A percentile compares a stretch with the other conserved stretches of the same genome.
phyloP scores from a whole-genome alignment of 2,329 filamentous ascomycete species.

The Cryphonectria parasitica region DNA sequence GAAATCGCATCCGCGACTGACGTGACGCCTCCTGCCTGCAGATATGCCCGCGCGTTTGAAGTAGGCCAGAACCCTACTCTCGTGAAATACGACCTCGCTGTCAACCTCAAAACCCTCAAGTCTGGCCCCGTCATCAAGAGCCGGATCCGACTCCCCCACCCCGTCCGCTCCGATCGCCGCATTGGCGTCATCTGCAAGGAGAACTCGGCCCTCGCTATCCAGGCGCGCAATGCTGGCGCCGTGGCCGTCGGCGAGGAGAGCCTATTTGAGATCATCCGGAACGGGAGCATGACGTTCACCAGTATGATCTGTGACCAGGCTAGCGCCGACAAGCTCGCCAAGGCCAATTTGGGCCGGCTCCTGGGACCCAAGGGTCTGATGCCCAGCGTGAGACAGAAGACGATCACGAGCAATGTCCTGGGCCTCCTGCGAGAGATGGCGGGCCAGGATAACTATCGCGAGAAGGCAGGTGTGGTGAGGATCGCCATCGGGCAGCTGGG shows the following conservation, averaged over 20 bases:
- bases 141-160: constrained; percentile 84
- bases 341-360: constrained; percentile 76
- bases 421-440: constrained; percentile 79
- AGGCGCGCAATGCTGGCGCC: constrained; percentile 79
- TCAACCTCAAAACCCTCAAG: constrained; percentile 82
- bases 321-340: constrained; percentile 77
- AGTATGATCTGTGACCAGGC: constrained; percentile 83
- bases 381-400: constrained; percentile 87
- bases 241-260: constrained; percentile 82
- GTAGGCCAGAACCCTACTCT: constrained; percentile 75
- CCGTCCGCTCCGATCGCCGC: constrained; percentile 83
- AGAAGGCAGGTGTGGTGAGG: constrained; percentile 80
- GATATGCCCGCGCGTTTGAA: constrained; percentile 90
- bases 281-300: constrained; percentile 84
- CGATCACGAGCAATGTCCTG: constrained; percentile 80
- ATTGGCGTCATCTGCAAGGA: constrained; percentile 93
- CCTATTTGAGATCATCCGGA: constrained; percentile 76
- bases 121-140: constrained; percentile 87
- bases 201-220: constrained; percentile 71
- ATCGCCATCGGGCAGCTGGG: constrained; percentile 90
- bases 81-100: constrained; percentile 85
- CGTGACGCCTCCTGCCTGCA: constrained; percentile 41
- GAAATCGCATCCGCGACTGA: background rate
- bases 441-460: constrained; percentile 84
- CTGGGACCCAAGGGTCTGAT: constrained; percentile 90